Base-by-base conservation (phyloP, 2,329 filamentous ascomycete genomes). In the Tolypocladium sp. region DNA sequence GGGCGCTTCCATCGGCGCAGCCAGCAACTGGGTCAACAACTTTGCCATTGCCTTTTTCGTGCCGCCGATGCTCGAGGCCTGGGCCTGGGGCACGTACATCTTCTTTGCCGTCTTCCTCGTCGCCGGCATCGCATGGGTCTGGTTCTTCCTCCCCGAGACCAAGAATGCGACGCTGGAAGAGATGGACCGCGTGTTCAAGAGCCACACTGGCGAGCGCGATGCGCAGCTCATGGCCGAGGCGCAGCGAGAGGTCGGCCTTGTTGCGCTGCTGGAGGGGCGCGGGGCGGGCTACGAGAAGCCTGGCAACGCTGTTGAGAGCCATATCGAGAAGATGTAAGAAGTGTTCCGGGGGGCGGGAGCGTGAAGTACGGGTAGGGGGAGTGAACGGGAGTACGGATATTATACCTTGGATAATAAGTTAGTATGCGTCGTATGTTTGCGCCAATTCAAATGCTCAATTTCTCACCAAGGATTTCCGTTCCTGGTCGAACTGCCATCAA, bases 21-120 rank as follows among this genome's bases (percentile, higher is more conserved):
- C 74, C 0, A 76, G 52, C 35, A 33, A 59, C 38, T 64, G 70
- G 71, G 57, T 76, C 44, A 76, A 73, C 67, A 79, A 79, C 25
- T 81, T 80, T 49, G 72, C 74, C 58, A 74, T 81, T 15, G 77
- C 76, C 4, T 75, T 79, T 42, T 76, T 74, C 46, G 74, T 77
- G 0, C 76, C 76, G 3, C 70, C 74, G 12, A 81, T 76, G 64
- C 61, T 66, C 35, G 62, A 63, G 53, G 63, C 65, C 25, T 73
- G 74, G 67, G 67, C 71, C 12, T 82, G 77, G 67, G 81, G 80
- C 27, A 80, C 79, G 0, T 84, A 82, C 65, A 79, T 82, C 63
- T 83, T 85, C 73, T 84, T 84, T 63, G 79, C 79, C 37, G 74
- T 74, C 0, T 75, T 81, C 55, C 79, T 82, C 57, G 69, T 77